Evolutionary conservation across 495 filamentous ascomycete species (phyloP).

Genomic region (Aspergillus nanangensis): DNA sequence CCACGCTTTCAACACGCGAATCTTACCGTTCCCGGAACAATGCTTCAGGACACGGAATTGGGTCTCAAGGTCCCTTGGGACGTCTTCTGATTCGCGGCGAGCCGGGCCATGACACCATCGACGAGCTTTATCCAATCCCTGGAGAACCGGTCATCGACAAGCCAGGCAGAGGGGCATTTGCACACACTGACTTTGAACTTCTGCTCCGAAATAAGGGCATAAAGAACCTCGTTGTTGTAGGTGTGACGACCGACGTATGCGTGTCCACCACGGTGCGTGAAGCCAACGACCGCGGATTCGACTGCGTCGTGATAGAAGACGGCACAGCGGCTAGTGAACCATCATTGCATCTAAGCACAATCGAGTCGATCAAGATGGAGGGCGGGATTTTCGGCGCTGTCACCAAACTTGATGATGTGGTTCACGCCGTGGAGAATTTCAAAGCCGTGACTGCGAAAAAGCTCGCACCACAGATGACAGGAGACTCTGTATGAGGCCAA

Average conservation of each 20-base stretch:
- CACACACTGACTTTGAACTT: constrained; percentile 60
- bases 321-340: constrained; percentile 47
- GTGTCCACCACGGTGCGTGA: constrained; percentile 67
- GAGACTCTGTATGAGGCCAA: too few relatives aligned
- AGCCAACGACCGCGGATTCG: constrained; percentile 69
- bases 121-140: constrained; percentile 51
- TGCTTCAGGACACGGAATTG: constrained; percentile 51
- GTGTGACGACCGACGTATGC: constrained; percentile 69
- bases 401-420: constrained; percentile 42
- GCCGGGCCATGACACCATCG: constrained; percentile 56
- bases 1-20: constrained; percentile 55
- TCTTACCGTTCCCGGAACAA: constrained; percentile 51
- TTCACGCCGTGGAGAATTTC: constrained; percentile 44
- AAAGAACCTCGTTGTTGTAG: constrained; percentile 61
- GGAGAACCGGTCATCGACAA: constrained; percentile 65
- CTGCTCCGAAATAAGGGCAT: constrained; percentile 57
- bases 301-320: constrained; percentile 57
- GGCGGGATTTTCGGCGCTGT: constrained; percentile 57
- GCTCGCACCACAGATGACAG: constrained; percentile 37
- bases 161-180: constrained; percentile 62
- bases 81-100: constrained; percentile 62
- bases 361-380: constrained; percentile 53
- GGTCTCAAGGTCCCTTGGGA: constrained; percentile 57
- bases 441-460: constrained; percentile 41
- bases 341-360: constrained; percentile 42